Evolutionary conservation across 2,329 filamentous ascomycete genomes (phyloP).

Genomic region (Epichloe aotearoae): DNA sequence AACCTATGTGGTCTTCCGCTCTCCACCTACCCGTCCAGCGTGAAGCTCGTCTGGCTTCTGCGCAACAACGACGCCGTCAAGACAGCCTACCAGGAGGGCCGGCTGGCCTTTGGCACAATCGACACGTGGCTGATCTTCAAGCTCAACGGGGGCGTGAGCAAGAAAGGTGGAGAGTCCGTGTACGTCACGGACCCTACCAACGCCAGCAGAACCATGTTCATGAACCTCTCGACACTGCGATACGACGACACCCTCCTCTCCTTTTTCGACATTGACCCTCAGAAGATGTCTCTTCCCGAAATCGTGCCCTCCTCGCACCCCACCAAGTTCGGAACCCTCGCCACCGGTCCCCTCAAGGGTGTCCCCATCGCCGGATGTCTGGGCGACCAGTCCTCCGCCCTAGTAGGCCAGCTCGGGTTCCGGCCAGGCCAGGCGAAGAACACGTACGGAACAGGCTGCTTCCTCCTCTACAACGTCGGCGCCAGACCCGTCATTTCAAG

Average conservation of each 20-base stretch:
- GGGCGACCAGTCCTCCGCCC: slow-evolving; percentile 74
- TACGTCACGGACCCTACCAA: slow-evolving; percentile 79
- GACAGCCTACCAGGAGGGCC: too few relatives aligned
- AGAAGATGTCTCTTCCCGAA: too few relatives aligned
- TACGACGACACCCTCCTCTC: slow-evolving; percentile 66
- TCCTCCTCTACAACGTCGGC: slow-evolving; percentile 81
- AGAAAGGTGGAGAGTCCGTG: too few relatives aligned
- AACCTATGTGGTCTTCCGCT: slow-evolving; percentile 26
- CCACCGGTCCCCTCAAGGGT: slow-evolving; percentile 34
- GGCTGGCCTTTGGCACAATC: too few relatives aligned
- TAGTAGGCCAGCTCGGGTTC: slow-evolving; percentile 80
- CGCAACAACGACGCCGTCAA: too few relatives aligned
- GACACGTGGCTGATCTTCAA: too few relatives aligned
- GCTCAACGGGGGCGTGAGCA: too few relatives aligned
- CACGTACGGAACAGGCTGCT: slow-evolving; percentile 83
- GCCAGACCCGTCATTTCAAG: slow-evolving; percentile 73
- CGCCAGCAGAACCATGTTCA: slow-evolving; percentile 86
- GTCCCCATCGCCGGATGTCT: slow-evolving; percentile 69
- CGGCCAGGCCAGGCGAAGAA: slow-evolving; percentile 74
- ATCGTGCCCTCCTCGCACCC: too few relatives aligned
- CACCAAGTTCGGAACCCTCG: too few relatives aligned
- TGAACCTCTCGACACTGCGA: slow-evolving; percentile 68
- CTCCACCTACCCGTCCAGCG: too few relatives aligned
- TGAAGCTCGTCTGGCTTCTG: too few relatives aligned
- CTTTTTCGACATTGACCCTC: slow-evolving; percentile 56